phyloP scores from a whole-genome alignment of 768 basidiomycete genomes.

The Rhizopogon sp. region DNA sequence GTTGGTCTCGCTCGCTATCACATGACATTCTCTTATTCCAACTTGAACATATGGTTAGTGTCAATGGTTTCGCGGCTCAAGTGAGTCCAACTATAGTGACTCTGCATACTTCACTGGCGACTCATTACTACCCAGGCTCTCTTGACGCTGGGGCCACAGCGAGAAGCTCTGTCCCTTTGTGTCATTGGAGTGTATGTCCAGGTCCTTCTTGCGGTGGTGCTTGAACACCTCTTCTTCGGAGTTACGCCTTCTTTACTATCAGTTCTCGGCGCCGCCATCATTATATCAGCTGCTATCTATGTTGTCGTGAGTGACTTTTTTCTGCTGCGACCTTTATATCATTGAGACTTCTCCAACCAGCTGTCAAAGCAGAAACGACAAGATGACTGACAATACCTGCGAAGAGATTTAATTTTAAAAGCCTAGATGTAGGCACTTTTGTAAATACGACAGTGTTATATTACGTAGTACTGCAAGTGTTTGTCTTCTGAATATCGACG shows the following conservation, averaged over 20 bases:
- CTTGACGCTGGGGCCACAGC: constrained; percentile 56
- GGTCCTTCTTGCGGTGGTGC: constrained; percentile 59
- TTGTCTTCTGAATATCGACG: too few species aligned
- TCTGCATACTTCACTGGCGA: background rate
- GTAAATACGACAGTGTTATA: too few species aligned
- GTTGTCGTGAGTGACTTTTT: constrained; percentile 47
- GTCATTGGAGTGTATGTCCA: constrained; percentile 58
- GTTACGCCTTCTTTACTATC: constrained; percentile 53
- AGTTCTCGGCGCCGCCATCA: constrained; percentile 58
- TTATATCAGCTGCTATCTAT: constrained; percentile 57
- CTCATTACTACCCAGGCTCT: constrained; percentile 32
- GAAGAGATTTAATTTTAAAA: too few species aligned
- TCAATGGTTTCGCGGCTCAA: constrained; percentile 12
- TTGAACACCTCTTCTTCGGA: constrained; percentile 64
- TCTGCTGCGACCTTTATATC: too few species aligned
- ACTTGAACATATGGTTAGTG: too few species aligned
- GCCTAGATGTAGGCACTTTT: too few species aligned
- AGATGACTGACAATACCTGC: too few species aligned
- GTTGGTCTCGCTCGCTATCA: too few species aligned
- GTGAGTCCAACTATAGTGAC: constrained; percentile 1
- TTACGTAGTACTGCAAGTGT: too few species aligned
- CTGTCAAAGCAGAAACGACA: background rate
- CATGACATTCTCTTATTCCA: too few species aligned
- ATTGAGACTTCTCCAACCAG: too few species aligned
- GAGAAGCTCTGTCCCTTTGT: constrained; percentile 59